These are phyloP conservation scores for Kurtzmaniella quercitrusa DNA, from an alignment of 1,139 yeast genomes.

Conservation along the genomic window DNA sequence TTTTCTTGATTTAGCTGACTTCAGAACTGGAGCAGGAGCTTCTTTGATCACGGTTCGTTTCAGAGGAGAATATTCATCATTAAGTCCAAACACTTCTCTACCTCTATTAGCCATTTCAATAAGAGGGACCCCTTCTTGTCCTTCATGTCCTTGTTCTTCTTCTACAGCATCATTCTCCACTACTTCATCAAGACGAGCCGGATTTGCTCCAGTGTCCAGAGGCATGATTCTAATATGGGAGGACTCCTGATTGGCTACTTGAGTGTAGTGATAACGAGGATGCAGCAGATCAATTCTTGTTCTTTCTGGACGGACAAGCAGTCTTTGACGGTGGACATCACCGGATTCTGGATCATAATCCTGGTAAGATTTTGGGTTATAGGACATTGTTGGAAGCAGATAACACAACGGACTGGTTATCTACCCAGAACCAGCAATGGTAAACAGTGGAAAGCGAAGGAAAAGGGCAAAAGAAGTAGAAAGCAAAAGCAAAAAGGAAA, in stretches of 20 bases:
- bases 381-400: no score
- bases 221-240: slow-evolving; percentile 63
- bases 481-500: no score
- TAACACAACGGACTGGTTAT: no score
- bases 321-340: slow-evolving; percentile 51
- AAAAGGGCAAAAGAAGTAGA: no score
- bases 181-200: slow-evolving; percentile 7
- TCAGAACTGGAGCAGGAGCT: slow-evolving; percentile 2
- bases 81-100: slow-evolving; percentile 54
- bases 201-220: slow-evolving; percentile 55
- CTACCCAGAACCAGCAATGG: no score
- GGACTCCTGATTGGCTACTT: slow-evolving; percentile 68
- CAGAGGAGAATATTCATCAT: slow-evolving; percentile 47
- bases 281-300: slow-evolving; percentile 61
- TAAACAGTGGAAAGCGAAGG: no score
- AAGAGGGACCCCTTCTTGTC: slow-evolving; percentile 44
- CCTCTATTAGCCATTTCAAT: slow-evolving; percentile 40
- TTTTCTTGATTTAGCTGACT: slow-evolving; percentile 7
- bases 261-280: slow-evolving; percentile 79
- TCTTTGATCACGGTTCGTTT: slow-evolving; percentile 23
- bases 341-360: slow-evolving; percentile 50
- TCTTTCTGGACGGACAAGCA: slow-evolving; percentile 79
- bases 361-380: slow-evolving; percentile 10
- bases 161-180: no score
- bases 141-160: slow-evolving; percentile 20